phyloP scores from a whole-genome alignment of 2,329 filamentous ascomycete species.

The Aureobasidium subglaciale region DNA sequence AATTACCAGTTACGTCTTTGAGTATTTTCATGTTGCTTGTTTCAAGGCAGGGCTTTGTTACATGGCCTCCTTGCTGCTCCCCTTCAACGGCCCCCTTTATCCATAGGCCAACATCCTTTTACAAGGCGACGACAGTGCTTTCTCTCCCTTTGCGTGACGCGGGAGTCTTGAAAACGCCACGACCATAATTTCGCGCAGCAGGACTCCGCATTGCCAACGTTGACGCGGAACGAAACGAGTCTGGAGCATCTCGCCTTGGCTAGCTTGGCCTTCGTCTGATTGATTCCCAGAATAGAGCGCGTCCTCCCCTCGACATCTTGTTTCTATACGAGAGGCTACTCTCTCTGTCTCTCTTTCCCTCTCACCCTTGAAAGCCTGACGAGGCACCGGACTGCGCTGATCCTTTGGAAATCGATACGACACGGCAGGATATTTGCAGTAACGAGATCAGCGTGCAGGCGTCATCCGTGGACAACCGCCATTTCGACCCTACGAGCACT shows the following conservation, averaged over 20 bases:
- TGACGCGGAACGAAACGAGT: background rate
- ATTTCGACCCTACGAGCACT: background rate
- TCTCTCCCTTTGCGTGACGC: too few relatives aligned
- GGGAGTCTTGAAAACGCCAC: too few relatives aligned
- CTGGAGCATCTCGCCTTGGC: conserved; percentile 10
- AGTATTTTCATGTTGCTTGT: conserved; percentile 1
- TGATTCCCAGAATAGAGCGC: conserved; percentile 7
- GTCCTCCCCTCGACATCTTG: background rate
- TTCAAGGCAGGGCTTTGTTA: background rate
- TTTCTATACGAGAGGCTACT: background rate
- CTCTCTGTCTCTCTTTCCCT: background rate
- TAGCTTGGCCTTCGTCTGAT: background rate
- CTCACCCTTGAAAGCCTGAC: background rate
- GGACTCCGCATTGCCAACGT: background rate
- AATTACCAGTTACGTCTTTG: background rate
- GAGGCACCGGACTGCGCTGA: background rate
- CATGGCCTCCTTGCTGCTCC: background rate
- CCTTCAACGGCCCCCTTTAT: background rate
- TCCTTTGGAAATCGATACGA: background rate
- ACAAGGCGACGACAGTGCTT: background rate
- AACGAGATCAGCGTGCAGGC: too few relatives aligned
- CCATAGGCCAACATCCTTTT: background rate
- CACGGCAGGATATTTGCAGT: too few relatives aligned
- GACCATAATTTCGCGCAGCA: background rate
- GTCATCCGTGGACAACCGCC: conserved; percentile 1